A percentile compares a stretch with the other conserved stretches of the same genome.
Evolutionary conservation across 2,329 filamentous ascomycete genomes (phyloP).

Genomic region (Trichoderma cornu-damae): DNA sequence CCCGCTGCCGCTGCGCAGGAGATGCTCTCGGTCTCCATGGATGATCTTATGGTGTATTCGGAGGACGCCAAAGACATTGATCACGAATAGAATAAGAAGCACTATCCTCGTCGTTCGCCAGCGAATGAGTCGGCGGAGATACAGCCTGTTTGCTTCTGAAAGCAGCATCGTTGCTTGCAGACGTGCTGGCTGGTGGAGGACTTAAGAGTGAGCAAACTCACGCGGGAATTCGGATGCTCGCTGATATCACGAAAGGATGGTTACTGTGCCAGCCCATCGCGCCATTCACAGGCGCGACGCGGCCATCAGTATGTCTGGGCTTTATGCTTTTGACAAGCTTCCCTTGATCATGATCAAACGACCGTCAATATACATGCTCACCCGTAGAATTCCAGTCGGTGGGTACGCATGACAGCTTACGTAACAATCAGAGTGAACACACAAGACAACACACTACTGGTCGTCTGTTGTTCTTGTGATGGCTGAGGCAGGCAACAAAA

Average conservation of each 20-base stretch:
- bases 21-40: constrained; percentile 26
- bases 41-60: constrained; percentile 34
- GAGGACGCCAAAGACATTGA: constrained; percentile 38
- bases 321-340: neutral
- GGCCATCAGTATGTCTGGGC: neutral
- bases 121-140: constrained; percentile 36
- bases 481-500: neutral
- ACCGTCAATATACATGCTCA: too few species aligned
- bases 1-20: constrained; percentile 10
- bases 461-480: too few species aligned
- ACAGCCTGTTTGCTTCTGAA: constrained; percentile 30
- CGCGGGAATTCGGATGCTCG: neutral
- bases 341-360: constrained; percentile 1
- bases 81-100: constrained; percentile 32
- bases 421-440: neutral
- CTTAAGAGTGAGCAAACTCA: neutral
- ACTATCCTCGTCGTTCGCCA: constrained; percentile 33
- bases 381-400: neutral
- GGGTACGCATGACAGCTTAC: neutral
- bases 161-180: constrained; percentile 26
- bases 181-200: neutral
- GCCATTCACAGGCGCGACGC: constrained; percentile 12
- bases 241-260: constrained; percentile 4
- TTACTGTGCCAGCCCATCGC: constrained; percentile 8
- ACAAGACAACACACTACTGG: neutral